These are phyloP conservation scores for Gossypium sturtianum DNA, from an alignment of 345 rosid species.

Conservation along the genomic window DNA sequence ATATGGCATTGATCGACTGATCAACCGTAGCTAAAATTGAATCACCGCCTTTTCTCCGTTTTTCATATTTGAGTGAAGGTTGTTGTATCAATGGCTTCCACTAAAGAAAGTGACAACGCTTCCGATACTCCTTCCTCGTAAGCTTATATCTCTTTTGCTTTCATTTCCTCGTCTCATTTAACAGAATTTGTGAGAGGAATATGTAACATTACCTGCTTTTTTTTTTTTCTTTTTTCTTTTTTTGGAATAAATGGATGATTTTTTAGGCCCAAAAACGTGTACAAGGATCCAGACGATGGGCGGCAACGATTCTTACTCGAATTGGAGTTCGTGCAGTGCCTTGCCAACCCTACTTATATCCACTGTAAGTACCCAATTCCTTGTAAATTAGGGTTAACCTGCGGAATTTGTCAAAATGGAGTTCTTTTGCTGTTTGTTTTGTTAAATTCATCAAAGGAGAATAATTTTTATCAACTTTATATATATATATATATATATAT, in stretches of 20 bases:
- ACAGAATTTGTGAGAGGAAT: background rate
- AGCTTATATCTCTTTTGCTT: background rate
- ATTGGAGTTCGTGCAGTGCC: conserved; percentile 89
- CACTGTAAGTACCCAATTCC: conserved; percentile 48
- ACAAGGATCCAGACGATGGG: conserved; percentile 91
- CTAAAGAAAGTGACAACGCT: conserved; percentile 14
- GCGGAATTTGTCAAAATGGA: background rate
- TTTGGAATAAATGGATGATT: background rate
- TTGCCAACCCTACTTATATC: conserved; percentile 95
- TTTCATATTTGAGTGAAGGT: background rate
- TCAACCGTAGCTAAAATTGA: background rate
- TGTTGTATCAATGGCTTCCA: conserved; percentile 15
- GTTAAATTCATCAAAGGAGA: background rate
- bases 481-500: too few relatives aligned
- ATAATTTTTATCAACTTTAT: background rate
- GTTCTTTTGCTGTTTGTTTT: background rate
- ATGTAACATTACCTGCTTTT: background rate
- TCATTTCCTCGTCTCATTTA: background rate
- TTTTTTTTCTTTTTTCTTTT: too few relatives aligned
- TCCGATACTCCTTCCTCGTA: conserved; percentile 19
- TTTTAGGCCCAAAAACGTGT: conserved; percentile 49
- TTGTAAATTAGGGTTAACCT: background rate
- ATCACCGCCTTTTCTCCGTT: background rate
- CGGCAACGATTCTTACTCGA: conserved; percentile 82
- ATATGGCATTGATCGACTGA: background rate